Conservation (phyloP, 202 grass and related monocot genomes). For the Brachypodium distachyon region DNA sequence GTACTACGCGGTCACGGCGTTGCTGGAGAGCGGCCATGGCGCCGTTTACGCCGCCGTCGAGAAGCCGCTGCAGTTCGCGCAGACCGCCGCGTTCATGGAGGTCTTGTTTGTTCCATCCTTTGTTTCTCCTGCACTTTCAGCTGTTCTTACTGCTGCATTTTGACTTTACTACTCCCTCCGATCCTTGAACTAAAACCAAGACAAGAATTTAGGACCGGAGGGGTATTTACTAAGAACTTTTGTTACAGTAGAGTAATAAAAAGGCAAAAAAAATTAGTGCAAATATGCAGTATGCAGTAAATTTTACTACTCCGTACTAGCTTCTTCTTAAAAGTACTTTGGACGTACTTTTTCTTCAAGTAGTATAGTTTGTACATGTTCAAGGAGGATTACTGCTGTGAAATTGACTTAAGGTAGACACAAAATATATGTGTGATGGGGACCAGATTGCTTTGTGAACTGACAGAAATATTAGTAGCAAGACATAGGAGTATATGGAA, state of each 20-base stretch:
- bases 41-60: constrained; percentile 70
- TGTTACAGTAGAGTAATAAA: no score
- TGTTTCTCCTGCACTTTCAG: background rate
- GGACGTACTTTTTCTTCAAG: no score
- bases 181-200: no score
- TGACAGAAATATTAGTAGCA: background rate
- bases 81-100: constrained; percentile 80
- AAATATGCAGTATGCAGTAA: background rate
- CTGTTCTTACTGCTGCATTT: background rate
- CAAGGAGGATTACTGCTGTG: background rate
- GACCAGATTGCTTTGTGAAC: background rate
- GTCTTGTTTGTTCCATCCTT: background rate
- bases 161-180: background rate
- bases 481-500: background rate
- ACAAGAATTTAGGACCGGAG: no score
- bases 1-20: constrained; percentile 37
- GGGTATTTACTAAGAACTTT: no score
- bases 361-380: background rate
- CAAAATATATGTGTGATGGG: no score
- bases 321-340: no score
- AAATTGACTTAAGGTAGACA: background rate
- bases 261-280: no score
- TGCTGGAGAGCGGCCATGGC: constrained; percentile 42
- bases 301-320: no score
- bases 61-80: constrained; percentile 75